phyloP scores from a whole-genome alignment of 2,329 filamentous ascomycete genomes.

The Exserohilum turcica region DNA sequence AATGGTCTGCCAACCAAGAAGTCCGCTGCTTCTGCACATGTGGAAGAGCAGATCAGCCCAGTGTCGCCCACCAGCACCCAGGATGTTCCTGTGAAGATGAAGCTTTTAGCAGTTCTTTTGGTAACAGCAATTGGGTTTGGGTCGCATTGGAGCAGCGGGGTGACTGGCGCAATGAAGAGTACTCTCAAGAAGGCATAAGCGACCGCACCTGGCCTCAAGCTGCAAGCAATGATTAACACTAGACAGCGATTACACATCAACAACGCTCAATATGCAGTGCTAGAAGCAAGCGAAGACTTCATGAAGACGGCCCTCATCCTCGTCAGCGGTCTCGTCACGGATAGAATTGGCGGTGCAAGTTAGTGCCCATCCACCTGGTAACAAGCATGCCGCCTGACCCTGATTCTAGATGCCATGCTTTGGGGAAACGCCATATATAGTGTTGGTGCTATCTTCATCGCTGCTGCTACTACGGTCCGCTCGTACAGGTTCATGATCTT shows the following conservation, averaged over 20 bases:
- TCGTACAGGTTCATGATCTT: constrained; percentile 66
- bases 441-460: constrained; percentile 63
- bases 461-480: constrained; percentile 61
- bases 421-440: constrained; percentile 67
- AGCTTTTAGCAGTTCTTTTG: constrained; percentile 55
- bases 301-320: constrained; percentile 64
- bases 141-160: constrained; percentile 64
- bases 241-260: constrained; percentile 58
- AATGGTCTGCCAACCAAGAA: background rate
- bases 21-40: background rate
- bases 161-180: constrained; percentile 65
- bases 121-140: constrained; percentile 64
- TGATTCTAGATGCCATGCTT: constrained; percentile 56
- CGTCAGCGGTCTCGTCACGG: constrained; percentile 61
- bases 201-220: too few species aligned
- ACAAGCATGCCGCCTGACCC: background rate
- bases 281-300: constrained; percentile 66
- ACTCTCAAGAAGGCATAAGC: constrained; percentile 60
- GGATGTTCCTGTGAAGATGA: constrained; percentile 27
- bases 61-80: constrained; percentile 1
- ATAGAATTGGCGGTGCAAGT: constrained; percentile 62
- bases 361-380: background rate
- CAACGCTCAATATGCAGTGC: constrained; percentile 63
- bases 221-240: background rate
- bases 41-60: constrained; percentile 4